Conservation (phyloP, 495 filamentous ascomycete genomes). For the Paragyromitra xinjiangensis region DNA sequence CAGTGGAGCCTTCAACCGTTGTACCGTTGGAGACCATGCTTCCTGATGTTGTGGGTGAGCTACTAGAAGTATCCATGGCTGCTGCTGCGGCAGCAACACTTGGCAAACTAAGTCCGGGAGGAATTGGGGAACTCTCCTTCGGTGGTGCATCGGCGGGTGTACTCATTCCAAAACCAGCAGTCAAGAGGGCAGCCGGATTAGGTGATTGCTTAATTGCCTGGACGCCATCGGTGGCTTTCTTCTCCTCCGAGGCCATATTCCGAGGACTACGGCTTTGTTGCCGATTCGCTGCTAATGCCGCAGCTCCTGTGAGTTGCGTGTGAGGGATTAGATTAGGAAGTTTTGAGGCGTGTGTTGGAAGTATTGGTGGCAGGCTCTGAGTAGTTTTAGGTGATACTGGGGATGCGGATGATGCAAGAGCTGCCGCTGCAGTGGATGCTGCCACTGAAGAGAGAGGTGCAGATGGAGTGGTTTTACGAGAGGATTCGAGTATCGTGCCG, state of each 20-base stretch:
- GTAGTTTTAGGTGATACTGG: slow-evolving; percentile 46
- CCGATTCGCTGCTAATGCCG: slow-evolving; percentile 41
- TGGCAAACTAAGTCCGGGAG: slow-evolving; percentile 46
- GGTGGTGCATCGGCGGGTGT: slow-evolving; percentile 39
- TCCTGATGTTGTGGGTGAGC: slow-evolving; percentile 31
- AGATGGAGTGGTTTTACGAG: slow-evolving; percentile 36
- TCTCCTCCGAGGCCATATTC: slow-evolving; percentile 42
- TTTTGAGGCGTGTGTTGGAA: slow-evolving; percentile 39
- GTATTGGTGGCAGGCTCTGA: slow-evolving; percentile 50
- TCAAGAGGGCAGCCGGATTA: slow-evolving; percentile 49
- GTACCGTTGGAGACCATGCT: slow-evolving; percentile 30
- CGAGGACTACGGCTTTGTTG: slow-evolving; percentile 47
- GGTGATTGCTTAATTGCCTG: slow-evolving; percentile 46
- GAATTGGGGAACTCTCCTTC: slow-evolving; percentile 42
- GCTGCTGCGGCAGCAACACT: slow-evolving; percentile 56
- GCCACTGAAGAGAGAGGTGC: slow-evolving; percentile 36
- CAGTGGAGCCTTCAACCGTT: slow-evolving; percentile 28
- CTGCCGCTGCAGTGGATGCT: slow-evolving; percentile 44
- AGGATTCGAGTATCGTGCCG: slow-evolving; percentile 50
- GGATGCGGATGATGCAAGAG: slow-evolving; percentile 36
- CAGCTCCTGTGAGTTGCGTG: slow-evolving; percentile 50
- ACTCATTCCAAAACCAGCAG: slow-evolving; percentile 45
- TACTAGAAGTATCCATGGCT: slow-evolving; percentile 53
- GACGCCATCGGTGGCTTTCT: slow-evolving; percentile 21
- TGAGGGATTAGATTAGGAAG: slow-evolving; percentile 49